phyloP scores from a whole-genome alignment of 2,329 filamentous ascomycete species.

The Aspergillus ruber region DNA sequence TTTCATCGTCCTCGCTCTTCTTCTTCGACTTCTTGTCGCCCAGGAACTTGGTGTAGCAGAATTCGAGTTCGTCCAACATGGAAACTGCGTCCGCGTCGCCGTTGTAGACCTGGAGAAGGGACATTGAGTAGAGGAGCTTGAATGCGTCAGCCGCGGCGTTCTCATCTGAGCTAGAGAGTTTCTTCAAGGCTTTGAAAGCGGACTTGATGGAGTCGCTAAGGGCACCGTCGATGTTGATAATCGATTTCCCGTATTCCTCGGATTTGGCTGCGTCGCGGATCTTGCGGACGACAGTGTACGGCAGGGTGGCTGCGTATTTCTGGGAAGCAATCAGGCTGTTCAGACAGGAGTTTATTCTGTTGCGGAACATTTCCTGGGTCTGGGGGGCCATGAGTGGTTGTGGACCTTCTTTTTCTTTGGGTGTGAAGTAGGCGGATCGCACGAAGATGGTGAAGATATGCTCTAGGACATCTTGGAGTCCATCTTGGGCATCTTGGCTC shows the following conservation, averaged over 20 bases:
- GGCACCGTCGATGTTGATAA: slow-evolving; percentile 44
- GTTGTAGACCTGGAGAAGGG: slow-evolving; percentile 83
- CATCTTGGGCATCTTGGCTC: slow-evolving; percentile 25
- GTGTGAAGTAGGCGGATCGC: slow-evolving; percentile 46
- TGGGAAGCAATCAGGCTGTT: slow-evolving; percentile 43
- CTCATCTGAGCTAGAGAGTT: slow-evolving; percentile 37
- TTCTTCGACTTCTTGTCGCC: slow-evolving; percentile 45
- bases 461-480: slow-evolving; percentile 38
- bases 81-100: slow-evolving; percentile 79
- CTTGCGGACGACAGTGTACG: slow-evolving; percentile 35
- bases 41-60: slow-evolving; percentile 62
- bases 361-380: slow-evolving; percentile 47
- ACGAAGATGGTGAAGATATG: slow-evolving; percentile 42
- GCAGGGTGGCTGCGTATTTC: slow-evolving; percentile 30
- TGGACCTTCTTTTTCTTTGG: slow-evolving; percentile 28
- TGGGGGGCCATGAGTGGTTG: slow-evolving; percentile 42
- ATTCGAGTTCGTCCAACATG: slow-evolving; percentile 72
- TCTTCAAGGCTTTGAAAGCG: slow-evolving; percentile 37
- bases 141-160: slow-evolving; percentile 53
- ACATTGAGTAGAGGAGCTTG: slow-evolving; percentile 73
- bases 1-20: slow-evolving; percentile 41
- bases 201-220: slow-evolving; percentile 38
- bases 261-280: slow-evolving; percentile 34
- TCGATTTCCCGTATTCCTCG: slow-evolving; percentile 33
- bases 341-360: slow-evolving; percentile 50